phyloP scores from a whole-genome alignment of 2,329 filamentous ascomycete species.

The Neofusicoccum sp. region DNA sequence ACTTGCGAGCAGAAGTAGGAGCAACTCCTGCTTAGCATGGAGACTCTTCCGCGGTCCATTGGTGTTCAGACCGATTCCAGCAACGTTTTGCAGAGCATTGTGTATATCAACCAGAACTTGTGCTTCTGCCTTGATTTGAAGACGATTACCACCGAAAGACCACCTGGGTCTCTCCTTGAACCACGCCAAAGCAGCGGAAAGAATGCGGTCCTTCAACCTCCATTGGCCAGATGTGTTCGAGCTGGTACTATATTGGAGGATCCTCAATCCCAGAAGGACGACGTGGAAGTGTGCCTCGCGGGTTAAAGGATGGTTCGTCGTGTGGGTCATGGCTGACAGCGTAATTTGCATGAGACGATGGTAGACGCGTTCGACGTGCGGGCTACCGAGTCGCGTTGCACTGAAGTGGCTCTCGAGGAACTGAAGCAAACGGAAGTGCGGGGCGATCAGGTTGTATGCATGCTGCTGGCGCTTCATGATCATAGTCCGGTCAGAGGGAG shows the following conservation, averaged over 20 bases:
- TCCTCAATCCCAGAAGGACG: constrained; percentile 76
- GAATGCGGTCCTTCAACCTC: constrained; percentile 83
- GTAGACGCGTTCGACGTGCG: constrained; percentile 80
- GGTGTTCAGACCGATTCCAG: constrained; percentile 56
- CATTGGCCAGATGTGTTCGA: constrained; percentile 69
- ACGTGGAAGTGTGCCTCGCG: constrained; percentile 91
- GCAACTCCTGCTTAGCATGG: constrained; percentile 78
- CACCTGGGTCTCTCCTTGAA: constrained; percentile 68
- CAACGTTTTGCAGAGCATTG: constrained; percentile 64
- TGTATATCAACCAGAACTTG: constrained; percentile 78
- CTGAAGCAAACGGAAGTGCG: constrained; percentile 82
- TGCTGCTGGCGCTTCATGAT: constrained; percentile 75
- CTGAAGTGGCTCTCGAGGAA: constrained; percentile 96
- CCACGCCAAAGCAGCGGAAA: constrained; percentile 87
- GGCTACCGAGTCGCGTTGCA: constrained; percentile 81
- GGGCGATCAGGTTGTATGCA: constrained; percentile 81
- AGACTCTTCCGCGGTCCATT: constrained; percentile 64
- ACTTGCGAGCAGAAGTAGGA: constrained; percentile 78
- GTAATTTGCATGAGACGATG: constrained; percentile 79
- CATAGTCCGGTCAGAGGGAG: constrained; percentile 79
- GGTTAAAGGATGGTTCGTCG: constrained; percentile 79
- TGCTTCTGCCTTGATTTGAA: constrained; percentile 92
- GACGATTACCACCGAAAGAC: constrained; percentile 92
- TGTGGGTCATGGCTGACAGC: constrained; percentile 70
- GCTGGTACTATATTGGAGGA: constrained; percentile 71